These are phyloP conservation scores for Zoysia matrella DNA, from an alignment of 202 grass and related monocot genomes.

Conservation along the genomic window DNA sequence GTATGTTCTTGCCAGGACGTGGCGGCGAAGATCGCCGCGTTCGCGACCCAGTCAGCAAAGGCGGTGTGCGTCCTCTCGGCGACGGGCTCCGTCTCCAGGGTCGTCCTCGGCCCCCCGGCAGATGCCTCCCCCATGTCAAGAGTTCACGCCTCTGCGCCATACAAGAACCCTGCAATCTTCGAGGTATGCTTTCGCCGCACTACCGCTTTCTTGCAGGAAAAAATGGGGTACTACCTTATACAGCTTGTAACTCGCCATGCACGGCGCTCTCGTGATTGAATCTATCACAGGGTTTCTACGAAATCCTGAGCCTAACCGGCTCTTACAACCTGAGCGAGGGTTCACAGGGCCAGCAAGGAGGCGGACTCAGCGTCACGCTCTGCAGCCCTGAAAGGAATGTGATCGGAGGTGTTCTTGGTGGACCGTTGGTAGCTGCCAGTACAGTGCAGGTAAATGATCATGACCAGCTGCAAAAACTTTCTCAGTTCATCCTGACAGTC, in stretches of 20 bases:
- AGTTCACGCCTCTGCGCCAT: constrained; percentile 24
- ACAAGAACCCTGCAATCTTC: constrained; percentile 54
- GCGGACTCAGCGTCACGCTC: constrained; percentile 65
- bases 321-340: constrained; percentile 69
- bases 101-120: constrained; percentile 54
- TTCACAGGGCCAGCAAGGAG: constrained; percentile 46
- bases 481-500: too few relatives aligned
- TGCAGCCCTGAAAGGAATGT: constrained; percentile 70
- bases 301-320: constrained; percentile 70
- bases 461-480: too few relatives aligned
- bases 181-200: constrained; percentile 28
- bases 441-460: constrained; percentile 60
- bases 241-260: neutral
- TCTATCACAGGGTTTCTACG: constrained; percentile 64
- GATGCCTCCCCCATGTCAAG: constrained; percentile 38
- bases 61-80: constrained; percentile 78
- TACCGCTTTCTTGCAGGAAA: neutral
- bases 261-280: too few relatives aligned
- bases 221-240: too few relatives aligned
- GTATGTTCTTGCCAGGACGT: constrained; percentile 50
- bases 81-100: constrained; percentile 72
- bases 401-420: constrained; percentile 72
- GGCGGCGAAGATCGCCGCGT: constrained; percentile 62
- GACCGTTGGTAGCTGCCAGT: constrained; percentile 62
- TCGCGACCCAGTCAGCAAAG: constrained; percentile 61